phyloP scores from a whole-genome alignment of 2,329 filamentous ascomycete genomes.

The Stagonosporopsis rhizophila region DNA sequence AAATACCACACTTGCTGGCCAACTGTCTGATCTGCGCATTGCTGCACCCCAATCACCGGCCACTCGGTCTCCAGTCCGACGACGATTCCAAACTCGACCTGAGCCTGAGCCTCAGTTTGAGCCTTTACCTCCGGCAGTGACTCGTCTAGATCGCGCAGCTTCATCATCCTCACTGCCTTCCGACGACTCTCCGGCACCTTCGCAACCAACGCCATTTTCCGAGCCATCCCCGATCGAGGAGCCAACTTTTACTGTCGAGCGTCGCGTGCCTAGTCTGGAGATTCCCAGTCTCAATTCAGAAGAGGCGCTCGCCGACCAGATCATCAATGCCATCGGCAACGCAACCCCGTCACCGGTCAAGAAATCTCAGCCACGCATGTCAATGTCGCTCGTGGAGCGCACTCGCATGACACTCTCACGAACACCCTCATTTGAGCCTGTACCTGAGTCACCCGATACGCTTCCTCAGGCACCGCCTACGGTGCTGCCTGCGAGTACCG shows the following conservation, averaged over 20 bases:
- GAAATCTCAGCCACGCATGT: slow-evolving; percentile 47
- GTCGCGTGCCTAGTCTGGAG: slow-evolving; percentile 25
- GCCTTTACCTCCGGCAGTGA: slow-evolving; percentile 9
- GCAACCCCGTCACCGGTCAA: slow-evolving; percentile 53
- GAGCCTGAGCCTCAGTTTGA: neutral
- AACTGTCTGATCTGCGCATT: slow-evolving; percentile 26
- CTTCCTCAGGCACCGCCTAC: slow-evolving; percentile 16
- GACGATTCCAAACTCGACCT: neutral
- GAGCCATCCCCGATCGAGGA: slow-evolving; percentile 4
- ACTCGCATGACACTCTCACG: slow-evolving; percentile 56
- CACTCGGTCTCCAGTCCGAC: slow-evolving; percentile 3
- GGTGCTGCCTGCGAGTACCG: slow-evolving; percentile 22
- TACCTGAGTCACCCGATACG: slow-evolving; percentile 30
- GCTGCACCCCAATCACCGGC: slow-evolving; percentile 7
- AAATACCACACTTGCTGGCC: slow-evolving; percentile 37
- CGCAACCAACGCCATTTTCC: slow-evolving; percentile 2
- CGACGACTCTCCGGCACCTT: slow-evolving; percentile 15
- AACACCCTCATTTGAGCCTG: slow-evolving; percentile 36
- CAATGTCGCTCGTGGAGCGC: slow-evolving; percentile 55
- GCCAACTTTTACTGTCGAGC: slow-evolving; percentile 26
- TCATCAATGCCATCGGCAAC: slow-evolving; percentile 49
- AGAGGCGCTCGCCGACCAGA: slow-evolving; percentile 48
- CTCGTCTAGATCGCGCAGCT: slow-evolving; percentile 11
- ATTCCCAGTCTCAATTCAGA: slow-evolving; percentile 28
- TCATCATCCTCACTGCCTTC: slow-evolving; percentile 26